Conservation (phyloP, 305 asterid species). For the Solanum hybrid region DNA sequence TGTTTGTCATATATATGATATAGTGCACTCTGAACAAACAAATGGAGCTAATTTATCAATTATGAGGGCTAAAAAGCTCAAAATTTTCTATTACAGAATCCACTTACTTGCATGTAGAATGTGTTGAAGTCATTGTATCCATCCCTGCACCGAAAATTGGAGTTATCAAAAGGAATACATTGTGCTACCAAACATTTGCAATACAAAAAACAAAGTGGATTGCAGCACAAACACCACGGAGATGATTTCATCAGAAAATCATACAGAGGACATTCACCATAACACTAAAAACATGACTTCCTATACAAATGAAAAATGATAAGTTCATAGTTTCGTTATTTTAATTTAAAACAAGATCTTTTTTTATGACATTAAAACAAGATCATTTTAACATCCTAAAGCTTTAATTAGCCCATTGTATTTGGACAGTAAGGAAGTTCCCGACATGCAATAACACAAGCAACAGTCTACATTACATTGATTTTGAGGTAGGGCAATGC, state of each 20-base stretch:
- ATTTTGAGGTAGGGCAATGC: neutral
- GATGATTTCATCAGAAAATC: neutral
- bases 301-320: neutral
- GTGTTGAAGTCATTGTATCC: constrained; percentile 99
- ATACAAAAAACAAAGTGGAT: neutral
- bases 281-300: neutral
- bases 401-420: neutral
- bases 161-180: constrained; percentile 13
- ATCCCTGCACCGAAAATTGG: constrained; percentile 62
- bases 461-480: neutral
- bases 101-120: constrained; percentile 95
- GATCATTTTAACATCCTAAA: neutral
- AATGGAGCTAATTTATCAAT: neutral
- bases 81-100: neutral
- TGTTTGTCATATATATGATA: neutral
- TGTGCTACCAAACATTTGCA: neutral
- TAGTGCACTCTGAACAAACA: neutral
- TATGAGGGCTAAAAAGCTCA: neutral
- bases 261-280: neutral
- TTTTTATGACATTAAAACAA: neutral
- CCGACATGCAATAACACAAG: neutral
- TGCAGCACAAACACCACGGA: neutral
- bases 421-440: neutral
- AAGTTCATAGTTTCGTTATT: neutral
- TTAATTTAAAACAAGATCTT: neutral